These are phyloP conservation scores for Proliferodiscus dingleyae DNA, from an alignment of 2,329 filamentous ascomycete species.

Conservation along the genomic window DNA sequence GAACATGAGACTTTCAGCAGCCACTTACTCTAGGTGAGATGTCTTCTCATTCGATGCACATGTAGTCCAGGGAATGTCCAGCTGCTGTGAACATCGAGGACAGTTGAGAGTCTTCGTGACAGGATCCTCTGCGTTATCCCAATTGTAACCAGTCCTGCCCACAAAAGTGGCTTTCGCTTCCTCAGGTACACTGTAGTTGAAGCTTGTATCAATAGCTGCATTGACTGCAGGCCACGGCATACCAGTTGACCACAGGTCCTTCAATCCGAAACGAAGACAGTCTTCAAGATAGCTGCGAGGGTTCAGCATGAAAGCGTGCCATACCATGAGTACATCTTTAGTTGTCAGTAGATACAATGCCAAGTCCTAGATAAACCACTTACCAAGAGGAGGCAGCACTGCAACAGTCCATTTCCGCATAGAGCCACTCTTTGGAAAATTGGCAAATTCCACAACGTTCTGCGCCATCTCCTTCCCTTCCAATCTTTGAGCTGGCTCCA, in stretches of 20 bases:
- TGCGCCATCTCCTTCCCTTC: constrained; percentile 22
- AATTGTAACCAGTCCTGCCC: constrained; percentile 43
- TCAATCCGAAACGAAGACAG: constrained; percentile 53
- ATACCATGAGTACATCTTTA: constrained; percentile 70
- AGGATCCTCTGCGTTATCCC: constrained; percentile 55
- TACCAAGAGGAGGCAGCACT: constrained; percentile 56
- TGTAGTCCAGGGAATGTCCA: constrained; percentile 57
- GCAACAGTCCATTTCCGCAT: constrained; percentile 34
- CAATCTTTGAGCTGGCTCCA: constrained; percentile 22
- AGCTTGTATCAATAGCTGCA: constrained; percentile 51
- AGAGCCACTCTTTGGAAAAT: constrained; percentile 16
- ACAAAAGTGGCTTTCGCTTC: constrained; percentile 45
- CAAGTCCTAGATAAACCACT: constrained; percentile 34
- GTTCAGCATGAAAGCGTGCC: constrained; percentile 76
- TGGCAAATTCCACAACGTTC: constrained; percentile 5
- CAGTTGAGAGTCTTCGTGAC: constrained; percentile 47
- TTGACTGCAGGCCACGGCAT: constrained; percentile 63
- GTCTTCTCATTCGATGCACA: constrained; percentile 36
- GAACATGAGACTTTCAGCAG: no score
- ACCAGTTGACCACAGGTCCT: constrained; percentile 54
- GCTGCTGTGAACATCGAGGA: constrained; percentile 43
- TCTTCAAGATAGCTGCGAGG: constrained; percentile 72
- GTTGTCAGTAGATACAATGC: not conserved
- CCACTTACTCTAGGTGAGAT: constrained; percentile 31
- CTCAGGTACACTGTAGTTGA: constrained; percentile 49